Conservation (phyloP, 805 yeast species). For the Saccharomycodes ludwigii region DNA sequence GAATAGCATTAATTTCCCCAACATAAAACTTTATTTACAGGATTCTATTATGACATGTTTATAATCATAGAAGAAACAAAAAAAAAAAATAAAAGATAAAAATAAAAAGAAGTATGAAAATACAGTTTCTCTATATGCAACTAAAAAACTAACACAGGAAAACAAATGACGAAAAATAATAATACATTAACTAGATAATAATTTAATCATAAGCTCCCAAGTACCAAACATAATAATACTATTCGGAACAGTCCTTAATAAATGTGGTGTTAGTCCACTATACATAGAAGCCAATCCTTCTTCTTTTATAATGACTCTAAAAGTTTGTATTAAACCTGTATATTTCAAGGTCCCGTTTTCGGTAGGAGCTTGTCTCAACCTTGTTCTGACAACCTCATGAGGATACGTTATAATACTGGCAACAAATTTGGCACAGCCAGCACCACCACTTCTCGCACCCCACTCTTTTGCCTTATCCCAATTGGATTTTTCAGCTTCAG, state of each 20-base stretch:
- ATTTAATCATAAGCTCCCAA: slow-evolving; percentile 74
- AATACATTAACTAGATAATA: slow-evolving; percentile 32
- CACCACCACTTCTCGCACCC: slow-evolving; percentile 95
- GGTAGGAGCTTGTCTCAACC: slow-evolving; percentile 88
- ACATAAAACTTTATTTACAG: no score
- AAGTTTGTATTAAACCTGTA: slow-evolving; percentile 80
- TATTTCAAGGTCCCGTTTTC: slow-evolving; percentile 75
- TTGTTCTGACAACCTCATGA: slow-evolving; percentile 92
- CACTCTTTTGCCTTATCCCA: slow-evolving; percentile 69
- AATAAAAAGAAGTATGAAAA: background rate
- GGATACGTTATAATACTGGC: slow-evolving; percentile 93
- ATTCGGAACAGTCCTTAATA: slow-evolving; percentile 94
- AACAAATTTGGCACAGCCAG: slow-evolving; percentile 88
- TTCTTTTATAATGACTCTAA: slow-evolving; percentile 72
- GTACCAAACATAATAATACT: slow-evolving; percentile 98
- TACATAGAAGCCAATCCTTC: slow-evolving; percentile 91
- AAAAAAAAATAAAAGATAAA: background rate
- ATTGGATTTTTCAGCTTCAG: slow-evolving; percentile 25
- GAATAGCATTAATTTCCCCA: no score
- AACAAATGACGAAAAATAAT: no score
- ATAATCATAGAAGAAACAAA: background rate
- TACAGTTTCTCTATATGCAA: background rate
- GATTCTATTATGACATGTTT: background rate
- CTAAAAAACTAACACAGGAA: background rate
- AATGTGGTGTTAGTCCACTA: slow-evolving; percentile 95